phyloP scores from a whole-genome alignment of 2,329 filamentous ascomycete species.

The Fusarium coffeatum region DNA sequence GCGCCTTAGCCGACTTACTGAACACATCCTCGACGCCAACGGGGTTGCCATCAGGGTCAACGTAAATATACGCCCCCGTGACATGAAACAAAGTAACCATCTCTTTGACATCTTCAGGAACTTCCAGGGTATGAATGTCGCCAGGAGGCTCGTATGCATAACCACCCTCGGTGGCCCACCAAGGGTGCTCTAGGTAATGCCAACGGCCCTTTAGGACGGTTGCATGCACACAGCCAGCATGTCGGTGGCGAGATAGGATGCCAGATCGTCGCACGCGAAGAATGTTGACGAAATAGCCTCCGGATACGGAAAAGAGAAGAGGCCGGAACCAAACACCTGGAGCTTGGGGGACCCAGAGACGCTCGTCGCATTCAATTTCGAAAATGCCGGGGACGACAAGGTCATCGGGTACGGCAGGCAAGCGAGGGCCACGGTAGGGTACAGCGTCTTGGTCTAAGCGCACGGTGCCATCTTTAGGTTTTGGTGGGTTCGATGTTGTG shows the following conservation, averaged over 20 bases:
- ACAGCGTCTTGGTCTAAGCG: no score
- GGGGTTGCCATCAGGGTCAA: background rate
- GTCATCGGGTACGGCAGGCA: background rate
- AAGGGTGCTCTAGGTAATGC: constrained; percentile 53
- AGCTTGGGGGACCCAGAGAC: background rate
- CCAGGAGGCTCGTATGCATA: constrained; percentile 52
- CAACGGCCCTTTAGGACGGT: constrained; percentile 48
- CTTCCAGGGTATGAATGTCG: constrained; percentile 49
- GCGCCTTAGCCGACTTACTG: background rate
- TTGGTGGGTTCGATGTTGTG: no score
- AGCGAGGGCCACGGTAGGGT: background rate
- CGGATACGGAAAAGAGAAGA: background rate
- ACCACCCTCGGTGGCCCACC: constrained; percentile 52
- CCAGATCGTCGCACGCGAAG: constrained; percentile 40
- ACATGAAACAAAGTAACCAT: background rate
- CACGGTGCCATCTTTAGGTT: no score
- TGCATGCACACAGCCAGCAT: constrained; percentile 50
- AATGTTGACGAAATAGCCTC: background rate
- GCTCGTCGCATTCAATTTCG: background rate
- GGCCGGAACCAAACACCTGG: background rate
- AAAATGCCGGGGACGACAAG: constrained; percentile 2
- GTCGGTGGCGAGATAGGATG: constrained; percentile 50
- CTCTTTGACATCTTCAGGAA: background rate
- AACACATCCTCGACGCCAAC: constrained; percentile 1
- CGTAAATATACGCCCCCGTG: background rate